Percentiles rank a stretch among this genome's conserved stretches.
These are phyloP conservation scores for Curvularia verruculosa DNA, from an alignment of 2,329 filamentous ascomycete species.

Conservation along the genomic window DNA sequence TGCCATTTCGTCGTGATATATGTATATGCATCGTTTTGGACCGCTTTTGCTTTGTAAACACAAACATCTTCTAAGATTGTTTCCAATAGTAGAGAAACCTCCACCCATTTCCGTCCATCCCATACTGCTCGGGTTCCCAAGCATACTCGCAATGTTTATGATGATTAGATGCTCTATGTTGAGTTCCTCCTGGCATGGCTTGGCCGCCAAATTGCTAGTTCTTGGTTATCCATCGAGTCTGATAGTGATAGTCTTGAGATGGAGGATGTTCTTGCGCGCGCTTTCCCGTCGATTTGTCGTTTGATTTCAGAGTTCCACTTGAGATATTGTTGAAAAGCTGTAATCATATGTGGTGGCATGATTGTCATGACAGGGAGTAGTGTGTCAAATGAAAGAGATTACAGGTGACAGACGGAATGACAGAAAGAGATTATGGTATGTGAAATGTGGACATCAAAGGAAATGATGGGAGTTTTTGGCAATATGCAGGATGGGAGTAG, in stretches of 20 bases:
- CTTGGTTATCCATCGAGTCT: not conserved
- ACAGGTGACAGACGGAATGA: too few relatives aligned
- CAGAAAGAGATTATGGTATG: not conserved
- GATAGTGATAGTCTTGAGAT: slow-evolving; percentile 2
- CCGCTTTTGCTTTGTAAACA: not conserved
- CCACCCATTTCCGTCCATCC: not conserved
- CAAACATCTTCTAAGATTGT: not conserved
- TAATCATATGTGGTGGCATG: slow-evolving; percentile 14
- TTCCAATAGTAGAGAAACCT: not conserved
- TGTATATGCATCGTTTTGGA: not conserved
- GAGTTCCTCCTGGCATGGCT: slow-evolving; percentile 2
- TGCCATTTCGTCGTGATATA: not conserved
- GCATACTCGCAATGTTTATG: not conserved
- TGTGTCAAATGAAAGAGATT: not conserved
- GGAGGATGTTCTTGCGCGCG: slow-evolving; percentile 9
- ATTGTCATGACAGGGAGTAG: not conserved
- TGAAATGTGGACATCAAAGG: not conserved
- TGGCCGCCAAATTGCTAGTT: slow-evolving; percentile 1
- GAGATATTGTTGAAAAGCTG: slow-evolving; percentile 16
- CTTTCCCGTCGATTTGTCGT: slow-evolving; percentile 14
- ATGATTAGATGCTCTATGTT: not conserved
- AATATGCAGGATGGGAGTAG: not conserved
- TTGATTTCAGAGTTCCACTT: slow-evolving; percentile 14
- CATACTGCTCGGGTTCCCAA: not conserved
- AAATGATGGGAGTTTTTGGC: not conserved